These are phyloP conservation scores for Fomes fomentarius DNA, from an alignment of 1,284 basidiomycete genomes.

Conservation along the genomic window DNA sequence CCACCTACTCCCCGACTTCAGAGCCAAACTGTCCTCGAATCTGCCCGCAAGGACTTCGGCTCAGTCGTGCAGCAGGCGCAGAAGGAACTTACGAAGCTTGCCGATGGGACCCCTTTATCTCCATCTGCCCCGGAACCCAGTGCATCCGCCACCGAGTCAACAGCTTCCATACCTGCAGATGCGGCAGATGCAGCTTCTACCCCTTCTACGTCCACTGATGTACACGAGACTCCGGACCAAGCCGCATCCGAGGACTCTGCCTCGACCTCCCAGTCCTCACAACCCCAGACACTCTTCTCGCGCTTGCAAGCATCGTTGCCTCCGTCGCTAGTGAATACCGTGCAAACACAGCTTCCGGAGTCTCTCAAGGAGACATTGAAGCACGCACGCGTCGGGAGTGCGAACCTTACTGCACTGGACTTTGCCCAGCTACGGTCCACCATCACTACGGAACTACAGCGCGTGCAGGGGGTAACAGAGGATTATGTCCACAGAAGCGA, in stretches of 20 bases:
- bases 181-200: background rate
- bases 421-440: constrained; percentile 66
- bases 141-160: constrained; percentile 15
- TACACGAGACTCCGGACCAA: constrained; percentile 2
- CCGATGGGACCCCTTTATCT: constrained; percentile 36
- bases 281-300: constrained; percentile 59
- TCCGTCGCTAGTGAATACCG: constrained; percentile 68
- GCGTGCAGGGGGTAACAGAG: constrained; percentile 76
- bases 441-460: constrained; percentile 71
- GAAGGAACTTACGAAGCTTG: constrained; percentile 74
- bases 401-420: constrained; percentile 47
- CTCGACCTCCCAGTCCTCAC: constrained; percentile 29
- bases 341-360: constrained; percentile 70
- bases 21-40: constrained; percentile 76
- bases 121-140: constrained; percentile 27
- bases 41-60: constrained; percentile 77
- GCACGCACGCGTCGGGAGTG: constrained; percentile 47
- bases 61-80: constrained; percentile 84
- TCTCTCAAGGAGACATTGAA: constrained; percentile 52
- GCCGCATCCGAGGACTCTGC: constrained; percentile 2
- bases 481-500: constrained; percentile 85
- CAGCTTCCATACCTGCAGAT: background rate
- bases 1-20: constrained; percentile 32
- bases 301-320: constrained; percentile 74
- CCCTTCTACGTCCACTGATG: background rate